Evolutionary conservation across 768 basidiomycete genomes (phyloP).

Genomic region (Amanita molliuscula): DNA sequence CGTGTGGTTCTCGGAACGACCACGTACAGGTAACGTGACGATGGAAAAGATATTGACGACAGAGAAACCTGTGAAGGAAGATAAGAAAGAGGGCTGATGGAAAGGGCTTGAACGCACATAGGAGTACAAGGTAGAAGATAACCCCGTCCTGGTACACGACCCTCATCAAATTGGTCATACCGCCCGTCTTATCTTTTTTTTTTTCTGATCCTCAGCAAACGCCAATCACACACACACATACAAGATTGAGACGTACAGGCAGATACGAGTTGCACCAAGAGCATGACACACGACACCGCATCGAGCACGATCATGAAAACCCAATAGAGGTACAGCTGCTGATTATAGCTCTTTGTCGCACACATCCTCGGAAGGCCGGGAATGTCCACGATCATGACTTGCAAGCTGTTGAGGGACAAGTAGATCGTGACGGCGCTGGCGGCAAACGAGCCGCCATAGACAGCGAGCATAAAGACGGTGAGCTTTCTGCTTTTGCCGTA

Average conservation of each 20-base stretch:
- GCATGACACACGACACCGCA: slow-evolving; percentile 2
- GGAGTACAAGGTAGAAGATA: slow-evolving; percentile 4
- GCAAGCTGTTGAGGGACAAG: neutral
- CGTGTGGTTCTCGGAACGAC: neutral
- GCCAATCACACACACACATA: neutral
- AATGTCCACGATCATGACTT: neutral
- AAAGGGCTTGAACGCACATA: neutral
- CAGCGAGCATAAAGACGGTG: neutral
- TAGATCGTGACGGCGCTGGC: slow-evolving; percentile 1
- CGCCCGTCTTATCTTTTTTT: neutral
- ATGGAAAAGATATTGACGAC: slow-evolving; percentile 6
- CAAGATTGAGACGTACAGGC: neutral
- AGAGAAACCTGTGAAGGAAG: neutral
- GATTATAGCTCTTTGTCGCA: neutral
- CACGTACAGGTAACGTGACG: neutral
- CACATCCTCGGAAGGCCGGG: slow-evolving; percentile 1
- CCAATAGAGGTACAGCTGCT: slow-evolving; percentile 5
- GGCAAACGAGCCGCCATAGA: slow-evolving; percentile 3
- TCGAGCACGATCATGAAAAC: slow-evolving; percentile 6
- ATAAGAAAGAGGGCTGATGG: neutral
- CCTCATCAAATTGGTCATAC: slow-evolving; percentile 4
- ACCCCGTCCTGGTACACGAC: slow-evolving; percentile 5
- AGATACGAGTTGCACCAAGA: neutral
- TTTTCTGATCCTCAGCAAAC: no score
- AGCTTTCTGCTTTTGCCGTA: neutral